Evolutionary conservation across 2,329 filamentous ascomycete species (phyloP).

Genomic region (Mycocentrospora acerina): DNA sequence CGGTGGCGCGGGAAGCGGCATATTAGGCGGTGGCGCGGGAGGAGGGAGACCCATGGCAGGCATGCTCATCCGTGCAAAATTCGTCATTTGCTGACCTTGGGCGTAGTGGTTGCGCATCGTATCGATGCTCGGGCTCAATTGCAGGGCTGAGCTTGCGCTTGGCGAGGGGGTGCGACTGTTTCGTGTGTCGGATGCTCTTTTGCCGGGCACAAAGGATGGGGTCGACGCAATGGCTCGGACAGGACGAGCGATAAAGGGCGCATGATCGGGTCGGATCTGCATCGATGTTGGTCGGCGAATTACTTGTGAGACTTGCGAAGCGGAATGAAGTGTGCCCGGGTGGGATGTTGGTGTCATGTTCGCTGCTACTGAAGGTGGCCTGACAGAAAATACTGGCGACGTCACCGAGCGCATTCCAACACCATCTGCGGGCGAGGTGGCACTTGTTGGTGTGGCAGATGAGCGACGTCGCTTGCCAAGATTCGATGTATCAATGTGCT

Average conservation of each 20-base stretch:
- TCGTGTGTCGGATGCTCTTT: constrained; percentile 16
- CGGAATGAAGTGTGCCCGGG: constrained; percentile 11
- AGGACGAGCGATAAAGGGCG: constrained; percentile 47
- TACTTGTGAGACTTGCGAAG: constrained; percentile 16
- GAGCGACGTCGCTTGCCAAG: constrained; percentile 34
- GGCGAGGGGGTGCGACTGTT: constrained; percentile 6
- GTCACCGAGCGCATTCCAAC: constrained; percentile 32
- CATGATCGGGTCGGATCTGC: constrained; percentile 46
- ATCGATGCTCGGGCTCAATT: constrained; percentile 22
- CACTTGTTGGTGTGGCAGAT: constrained; percentile 14
- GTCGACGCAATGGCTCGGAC: constrained; percentile 30
- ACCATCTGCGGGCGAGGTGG: no score
- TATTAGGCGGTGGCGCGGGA: constrained; percentile 45
- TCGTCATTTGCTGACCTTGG: constrained; percentile 14
- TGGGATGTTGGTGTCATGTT: constrained; percentile 13
- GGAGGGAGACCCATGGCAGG: constrained; percentile 46
- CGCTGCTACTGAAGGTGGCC: constrained; percentile 16
- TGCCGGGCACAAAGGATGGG: constrained; percentile 33
- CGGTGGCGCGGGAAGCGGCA: constrained; percentile 17
- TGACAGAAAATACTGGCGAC: constrained; percentile 14
- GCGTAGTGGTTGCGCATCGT: constrained; percentile 26
- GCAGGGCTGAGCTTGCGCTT: constrained; percentile 7
- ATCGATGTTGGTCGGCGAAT: constrained; percentile 48
- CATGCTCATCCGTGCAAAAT: constrained; percentile 37
- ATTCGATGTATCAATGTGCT: constrained; percentile 26